Conservation (phyloP, 495 filamentous ascomycete species). For the Cercophora scortea region DNA sequence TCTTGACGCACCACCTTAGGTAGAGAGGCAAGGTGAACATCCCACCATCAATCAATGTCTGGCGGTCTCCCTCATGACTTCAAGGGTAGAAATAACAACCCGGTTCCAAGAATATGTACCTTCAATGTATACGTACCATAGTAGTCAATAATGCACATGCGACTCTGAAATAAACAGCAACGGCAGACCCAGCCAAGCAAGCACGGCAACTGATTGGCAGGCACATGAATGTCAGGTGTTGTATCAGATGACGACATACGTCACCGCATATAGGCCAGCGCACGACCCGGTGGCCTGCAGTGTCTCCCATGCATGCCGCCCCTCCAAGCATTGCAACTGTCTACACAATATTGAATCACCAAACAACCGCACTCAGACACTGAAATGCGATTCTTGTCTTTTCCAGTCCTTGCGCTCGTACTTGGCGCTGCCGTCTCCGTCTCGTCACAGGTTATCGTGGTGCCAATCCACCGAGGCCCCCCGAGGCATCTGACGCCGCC, state of each 20-base stretch:
- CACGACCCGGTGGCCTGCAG: neutral
- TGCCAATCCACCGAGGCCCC: slow-evolving; percentile 13
- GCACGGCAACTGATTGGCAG: neutral
- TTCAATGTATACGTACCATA: too few relatives aligned
- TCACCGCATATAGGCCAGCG: neutral
- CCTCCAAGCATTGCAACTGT: neutral
- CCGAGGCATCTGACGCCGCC: neutral
- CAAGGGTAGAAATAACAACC: too few relatives aligned
- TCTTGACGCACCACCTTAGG: too few relatives aligned
- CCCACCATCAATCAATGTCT: too few relatives aligned
- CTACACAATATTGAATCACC: neutral
- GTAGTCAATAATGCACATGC: too few relatives aligned
- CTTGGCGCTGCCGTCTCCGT: slow-evolving; percentile 16
- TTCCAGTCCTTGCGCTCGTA: slow-evolving; percentile 5
- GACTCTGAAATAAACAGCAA: too few relatives aligned
- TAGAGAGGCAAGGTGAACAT: too few relatives aligned
- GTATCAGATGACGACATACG: slow-evolving; percentile 13
- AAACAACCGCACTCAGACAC: neutral
- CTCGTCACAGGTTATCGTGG: slow-evolving; percentile 16
- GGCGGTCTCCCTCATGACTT: too few relatives aligned
- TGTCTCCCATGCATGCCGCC: neutral
- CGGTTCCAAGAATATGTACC: too few relatives aligned
- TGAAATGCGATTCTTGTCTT: slow-evolving; percentile 11
- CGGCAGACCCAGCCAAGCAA: neutral
- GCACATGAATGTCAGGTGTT: slow-evolving; percentile 1